phyloP scores from a whole-genome alignment of 2,329 filamentous ascomycete species.

The Dothistroma pini region DNA sequence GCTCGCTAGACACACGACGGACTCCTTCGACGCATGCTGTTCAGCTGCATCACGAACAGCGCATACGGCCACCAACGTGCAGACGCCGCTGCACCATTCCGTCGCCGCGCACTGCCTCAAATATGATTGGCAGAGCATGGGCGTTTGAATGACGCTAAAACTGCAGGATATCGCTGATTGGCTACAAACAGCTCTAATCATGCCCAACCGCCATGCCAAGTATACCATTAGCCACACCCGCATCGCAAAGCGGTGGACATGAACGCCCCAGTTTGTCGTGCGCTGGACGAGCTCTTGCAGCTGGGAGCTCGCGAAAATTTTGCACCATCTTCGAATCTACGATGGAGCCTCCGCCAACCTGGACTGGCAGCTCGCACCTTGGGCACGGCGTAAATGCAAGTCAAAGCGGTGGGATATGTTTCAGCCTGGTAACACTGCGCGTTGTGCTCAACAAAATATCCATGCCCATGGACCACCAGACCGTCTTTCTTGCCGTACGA shows the following conservation, averaged over 20 bases:
- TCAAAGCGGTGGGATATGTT: slow-evolving; percentile 1
- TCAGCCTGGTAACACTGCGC: slow-evolving; percentile 1
- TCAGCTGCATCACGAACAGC: neutral
- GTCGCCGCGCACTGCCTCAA: neutral
- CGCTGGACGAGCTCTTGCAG: neutral
- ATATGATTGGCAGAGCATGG: neutral
- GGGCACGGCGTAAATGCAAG: neutral
- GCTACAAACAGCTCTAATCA: neutral
- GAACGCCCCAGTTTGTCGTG: neutral
- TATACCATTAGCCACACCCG: slow-evolving; percentile 1
- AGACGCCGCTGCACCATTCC: neutral
- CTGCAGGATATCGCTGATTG: neutral
- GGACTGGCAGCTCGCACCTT: slow-evolving; percentile 1
- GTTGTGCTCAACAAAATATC: neutral
- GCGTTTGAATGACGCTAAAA: neutral
- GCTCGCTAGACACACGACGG: neutral
- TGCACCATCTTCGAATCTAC: neutral
- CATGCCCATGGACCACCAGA: neutral
- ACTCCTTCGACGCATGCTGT: neutral
- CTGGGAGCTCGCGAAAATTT: neutral
- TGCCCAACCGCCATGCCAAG: slow-evolving; percentile 1
- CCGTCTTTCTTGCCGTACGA: neutral
- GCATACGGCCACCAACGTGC: neutral
- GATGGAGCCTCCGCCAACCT: neutral
- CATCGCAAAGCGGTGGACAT: neutral